phyloP scores from a whole-genome alignment of 768 basidiomycete species.

The Tricholoma hemisulphureum region DNA sequence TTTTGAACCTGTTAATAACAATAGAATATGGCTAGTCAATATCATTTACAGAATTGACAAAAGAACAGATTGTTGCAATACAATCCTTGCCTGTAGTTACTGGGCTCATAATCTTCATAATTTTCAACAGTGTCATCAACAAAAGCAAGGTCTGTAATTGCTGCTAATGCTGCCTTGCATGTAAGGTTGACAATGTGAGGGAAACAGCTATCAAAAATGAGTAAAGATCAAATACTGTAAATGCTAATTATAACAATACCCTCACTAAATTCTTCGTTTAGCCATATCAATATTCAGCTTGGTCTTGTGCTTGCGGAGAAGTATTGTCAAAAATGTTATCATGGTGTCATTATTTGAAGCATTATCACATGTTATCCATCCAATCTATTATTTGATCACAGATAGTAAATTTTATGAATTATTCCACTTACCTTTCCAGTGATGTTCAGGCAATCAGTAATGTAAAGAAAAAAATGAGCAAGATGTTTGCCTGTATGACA shows the following conservation, averaged over 20 bases:
- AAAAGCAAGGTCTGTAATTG: not conserved
- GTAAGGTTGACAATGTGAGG: constrained; percentile 33
- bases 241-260: not conserved
- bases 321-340: no score
- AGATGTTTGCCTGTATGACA: no score
- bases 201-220: constrained; percentile 23
- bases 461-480: no score
- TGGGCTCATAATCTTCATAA: not conserved
- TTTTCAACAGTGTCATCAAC: constrained; percentile 3
- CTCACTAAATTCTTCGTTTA: not conserved
- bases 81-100: constrained; percentile 5
- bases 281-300: not conserved
- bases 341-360: no score
- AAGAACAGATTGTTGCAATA: constrained; percentile 1
- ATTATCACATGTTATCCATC: no score
- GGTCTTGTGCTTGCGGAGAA: not conserved
- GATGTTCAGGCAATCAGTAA: no score
- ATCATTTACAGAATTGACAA: constrained; percentile 5
- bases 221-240: not conserved
- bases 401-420: no score
- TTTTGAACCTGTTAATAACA: not conserved
- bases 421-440: no score
- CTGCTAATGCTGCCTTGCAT: constrained; percentile 28
- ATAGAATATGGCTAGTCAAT: not conserved
- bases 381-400: no score